These are phyloP conservation scores for Candida broadrunensis DNA, from an alignment of 805 yeast genomes.

Conservation along the genomic window DNA sequence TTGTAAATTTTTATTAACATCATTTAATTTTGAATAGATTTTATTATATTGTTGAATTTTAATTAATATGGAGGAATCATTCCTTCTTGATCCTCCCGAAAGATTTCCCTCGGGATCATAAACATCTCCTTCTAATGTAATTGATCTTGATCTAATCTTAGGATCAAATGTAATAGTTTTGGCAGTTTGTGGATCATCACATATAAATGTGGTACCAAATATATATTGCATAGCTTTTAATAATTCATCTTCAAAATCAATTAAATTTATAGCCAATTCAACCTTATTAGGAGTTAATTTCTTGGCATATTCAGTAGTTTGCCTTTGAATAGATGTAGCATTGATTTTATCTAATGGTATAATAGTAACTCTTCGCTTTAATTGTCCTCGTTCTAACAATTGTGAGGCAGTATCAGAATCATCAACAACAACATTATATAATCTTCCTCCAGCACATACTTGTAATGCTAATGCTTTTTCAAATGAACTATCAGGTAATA, in stretches of 20 bases:
- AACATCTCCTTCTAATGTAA: conserved; percentile 88
- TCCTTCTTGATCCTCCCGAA: conserved; percentile 87
- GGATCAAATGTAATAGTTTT: conserved; percentile 86
- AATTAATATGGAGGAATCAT: conserved; percentile 54
- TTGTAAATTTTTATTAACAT: conserved; percentile 42
- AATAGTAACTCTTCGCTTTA: conserved; percentile 81
- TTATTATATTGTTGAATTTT: conserved; percentile 65
- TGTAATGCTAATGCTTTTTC: conserved; percentile 81
- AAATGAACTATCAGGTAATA: conserved; percentile 51
- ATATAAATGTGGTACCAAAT: conserved; percentile 86
- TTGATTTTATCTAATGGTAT: conserved; percentile 87
- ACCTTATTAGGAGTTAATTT: conserved; percentile 78
- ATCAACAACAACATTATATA: conserved; percentile 90
- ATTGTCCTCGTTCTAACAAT: conserved; percentile 71
- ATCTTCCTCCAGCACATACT: conserved; percentile 88
- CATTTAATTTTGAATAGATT: conserved; percentile 34
- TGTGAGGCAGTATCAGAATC: conserved; percentile 82
- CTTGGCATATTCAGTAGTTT: conserved; percentile 63
- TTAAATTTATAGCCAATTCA: conserved; percentile 80
- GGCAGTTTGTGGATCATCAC: conserved; percentile 86
- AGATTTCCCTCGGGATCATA: conserved; percentile 96
- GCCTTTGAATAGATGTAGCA: conserved; percentile 52
- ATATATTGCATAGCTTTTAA: conserved; percentile 84
- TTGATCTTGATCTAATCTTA: conserved; percentile 71
- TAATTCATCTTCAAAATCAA: conserved; percentile 71